A percentile compares a stretch with the other conserved stretches of the same genome.
These are phyloP conservation scores for Bruguiera gymnorhiza DNA, from an alignment of 345 rosid genomes.

Conservation along the genomic window DNA sequence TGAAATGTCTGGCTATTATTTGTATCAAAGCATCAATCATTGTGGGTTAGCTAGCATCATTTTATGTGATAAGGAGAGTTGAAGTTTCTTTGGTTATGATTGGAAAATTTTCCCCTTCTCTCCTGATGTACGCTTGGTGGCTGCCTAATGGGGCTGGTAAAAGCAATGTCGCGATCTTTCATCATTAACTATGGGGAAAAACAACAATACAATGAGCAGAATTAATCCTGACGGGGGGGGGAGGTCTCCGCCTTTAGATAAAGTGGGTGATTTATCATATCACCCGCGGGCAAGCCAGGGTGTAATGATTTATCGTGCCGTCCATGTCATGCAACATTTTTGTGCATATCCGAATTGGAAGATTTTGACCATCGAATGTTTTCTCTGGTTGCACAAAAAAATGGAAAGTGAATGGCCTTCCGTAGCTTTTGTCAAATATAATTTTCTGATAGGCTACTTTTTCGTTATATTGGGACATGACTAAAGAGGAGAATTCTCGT, in stretches of 20 bases:
- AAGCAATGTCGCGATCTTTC: not conserved
- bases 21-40: conserved; percentile 13
- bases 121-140: not conserved
- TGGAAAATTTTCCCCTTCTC: not conserved
- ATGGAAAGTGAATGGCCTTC: too few species aligned
- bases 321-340: not conserved
- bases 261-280: conserved; percentile 1
- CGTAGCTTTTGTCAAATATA: too few species aligned
- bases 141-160: conserved; percentile 5
- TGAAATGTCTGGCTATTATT: conserved; percentile 13
- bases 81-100: not conserved
- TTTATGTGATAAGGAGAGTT: not conserved
- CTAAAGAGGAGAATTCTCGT: too few species aligned
- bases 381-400: too few species aligned
- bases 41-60: conserved; percentile 12
- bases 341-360: not conserved
- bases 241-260: conserved; percentile 9
- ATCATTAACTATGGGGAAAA: not conserved
- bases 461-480: too few species aligned
- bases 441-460: too few species aligned
- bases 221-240: not conserved
- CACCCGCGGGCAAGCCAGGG: conserved; percentile 11
- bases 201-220: not conserved
- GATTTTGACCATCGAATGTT: too few species aligned
- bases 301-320: not conserved